Evolutionary conservation across 1,284 basidiomycete species (phyloP), one percentile per base, ranked within the genome.

Genomic region (Microbotryomycetes sp.): DNA sequence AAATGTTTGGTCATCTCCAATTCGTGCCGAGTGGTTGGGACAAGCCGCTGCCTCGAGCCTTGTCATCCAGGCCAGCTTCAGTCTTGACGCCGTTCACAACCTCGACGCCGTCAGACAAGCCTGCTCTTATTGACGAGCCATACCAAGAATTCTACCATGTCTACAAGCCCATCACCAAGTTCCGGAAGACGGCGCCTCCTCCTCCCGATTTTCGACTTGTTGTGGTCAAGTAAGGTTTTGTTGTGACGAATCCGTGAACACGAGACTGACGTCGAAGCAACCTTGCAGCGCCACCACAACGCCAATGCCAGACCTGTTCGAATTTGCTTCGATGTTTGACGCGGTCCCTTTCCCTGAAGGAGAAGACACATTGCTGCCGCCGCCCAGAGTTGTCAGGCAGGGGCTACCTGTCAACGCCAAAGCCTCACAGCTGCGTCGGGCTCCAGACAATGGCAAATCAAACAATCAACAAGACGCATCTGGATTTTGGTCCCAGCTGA

Each of bases 91-190:
- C 53, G 45, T 72, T 69, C 46, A 64, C 59, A 2, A 52, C 56
- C 2, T 30, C 50, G 47, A 50, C 23, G 22, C 56, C 51, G 30
- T 14, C 57, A 6, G 46, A 48, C 63, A 59, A 31, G 31, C 52
- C 22, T 56, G 58, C 6, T 42, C 55, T 42, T 53, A 59, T 29
- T 64, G 58, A 51, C 59, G 84, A 87, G 22, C 86, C 87, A 0
- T 96, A 92, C 75, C 79, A 83, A 54, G 81, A 88, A 23, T 97
- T 96, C 78, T 98, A 82, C 77, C 87, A 97, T 73, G 80, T 93
- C 4, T 97, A 94, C 80, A 94, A 96, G 72, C 94, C 94, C 2
- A 81, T 81, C 3, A 90, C 91, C 0, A 80, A 86, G 7, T 96
- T 87, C 78, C 86, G 85, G 72, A 91, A 89, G 75, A 85, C 86